Evolutionary conservation across 2,329 filamentous ascomycete species (phyloP), one percentile per base, ranked within the genome.

Genomic region (Cryphonectria parasitica): DNA sequence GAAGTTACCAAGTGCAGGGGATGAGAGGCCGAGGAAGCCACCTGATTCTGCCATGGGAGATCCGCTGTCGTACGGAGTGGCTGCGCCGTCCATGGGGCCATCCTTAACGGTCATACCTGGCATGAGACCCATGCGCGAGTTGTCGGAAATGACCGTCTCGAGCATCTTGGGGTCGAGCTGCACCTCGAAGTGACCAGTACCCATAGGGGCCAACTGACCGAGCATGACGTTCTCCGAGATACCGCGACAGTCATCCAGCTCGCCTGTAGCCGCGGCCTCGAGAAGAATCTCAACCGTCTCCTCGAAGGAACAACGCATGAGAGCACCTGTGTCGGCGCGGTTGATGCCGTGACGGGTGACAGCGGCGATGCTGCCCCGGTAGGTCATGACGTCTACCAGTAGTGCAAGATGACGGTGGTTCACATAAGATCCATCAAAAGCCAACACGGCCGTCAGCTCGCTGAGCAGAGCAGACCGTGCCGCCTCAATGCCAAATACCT

Each of bases 251-350:
- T 99, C 96, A 78, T 99, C 96, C 43, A 99, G 87, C 81, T 99
- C 96, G 79, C 96, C 96, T 66, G 93, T 93, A 22, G 94, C 94
- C 34, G 96, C 96, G 72, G 96, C 97, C 79, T 99, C 96, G 28
- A 99, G 89, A 67, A 99, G 86, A 85, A 99, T 99, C 79, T 99
- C 97, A 56, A 99, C 96, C 0, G 96, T 99, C 82, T 99, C 97
- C 83, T 99, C 96, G 83, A 99, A 99, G 1, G 96, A 99, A 86
- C 97, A 99, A 81, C 96, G 92, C 96, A 99, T 99, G 77, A 99
- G 87, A 13, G 96, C 97, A 85, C 96, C 96, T 73, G 97, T 99
- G 79, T 99, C 96, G 36, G 95, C 94, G 77, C 96, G 91, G 85
- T 99, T 99, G 85, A 99, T 99, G 83, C 96, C 96, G 79, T 99